Conservation (phyloP, 495 filamentous ascomycete species). For the Podospora bellae-mahoneyi region DNA sequence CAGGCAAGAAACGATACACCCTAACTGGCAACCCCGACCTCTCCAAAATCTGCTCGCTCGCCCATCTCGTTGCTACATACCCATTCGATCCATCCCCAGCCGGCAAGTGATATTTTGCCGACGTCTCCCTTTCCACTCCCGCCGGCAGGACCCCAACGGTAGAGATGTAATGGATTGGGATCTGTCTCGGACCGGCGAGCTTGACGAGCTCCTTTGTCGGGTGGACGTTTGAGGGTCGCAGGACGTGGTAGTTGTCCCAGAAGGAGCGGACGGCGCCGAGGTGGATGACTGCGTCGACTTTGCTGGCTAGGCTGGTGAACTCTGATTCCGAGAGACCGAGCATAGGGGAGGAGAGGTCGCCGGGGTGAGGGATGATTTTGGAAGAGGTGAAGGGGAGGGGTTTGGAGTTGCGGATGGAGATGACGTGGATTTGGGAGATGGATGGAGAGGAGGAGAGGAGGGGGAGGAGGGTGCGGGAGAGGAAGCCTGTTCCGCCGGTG, state of each 20-base stretch:
- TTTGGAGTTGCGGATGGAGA: conserved; percentile 25
- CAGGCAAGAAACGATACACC: background rate
- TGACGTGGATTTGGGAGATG: conserved; percentile 23
- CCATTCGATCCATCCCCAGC: conserved; percentile 32
- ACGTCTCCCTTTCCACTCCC: conserved; percentile 21
- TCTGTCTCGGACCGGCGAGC: conserved; percentile 29
- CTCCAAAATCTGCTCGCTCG: conserved; percentile 50
- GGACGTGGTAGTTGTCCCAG: conserved; percentile 44
- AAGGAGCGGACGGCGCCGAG: conserved; percentile 51
- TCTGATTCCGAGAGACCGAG: conserved; percentile 40
- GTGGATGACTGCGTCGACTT: conserved; percentile 49
- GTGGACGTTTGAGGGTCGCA: conserved; percentile 42
- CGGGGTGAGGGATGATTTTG: conserved; percentile 39
- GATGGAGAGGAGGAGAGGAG: conserved; percentile 10
- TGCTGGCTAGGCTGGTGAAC: conserved; percentile 26
- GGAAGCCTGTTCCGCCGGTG: conserved; percentile 35
- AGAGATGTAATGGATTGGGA: conserved; percentile 54
- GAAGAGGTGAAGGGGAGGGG: conserved; percentile 26
- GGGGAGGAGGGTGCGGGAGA: conserved; percentile 25
- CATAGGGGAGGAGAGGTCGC: conserved; percentile 38
- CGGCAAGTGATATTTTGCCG: conserved; percentile 17
- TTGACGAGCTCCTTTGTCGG: conserved; percentile 44
- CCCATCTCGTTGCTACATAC: conserved; percentile 54
- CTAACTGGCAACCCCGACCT: background rate
- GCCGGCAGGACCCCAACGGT: conserved; percentile 33